Base-by-base conservation (phyloP, 495 filamentous ascomycete species). In the Lentithecium fluviatile region DNA sequence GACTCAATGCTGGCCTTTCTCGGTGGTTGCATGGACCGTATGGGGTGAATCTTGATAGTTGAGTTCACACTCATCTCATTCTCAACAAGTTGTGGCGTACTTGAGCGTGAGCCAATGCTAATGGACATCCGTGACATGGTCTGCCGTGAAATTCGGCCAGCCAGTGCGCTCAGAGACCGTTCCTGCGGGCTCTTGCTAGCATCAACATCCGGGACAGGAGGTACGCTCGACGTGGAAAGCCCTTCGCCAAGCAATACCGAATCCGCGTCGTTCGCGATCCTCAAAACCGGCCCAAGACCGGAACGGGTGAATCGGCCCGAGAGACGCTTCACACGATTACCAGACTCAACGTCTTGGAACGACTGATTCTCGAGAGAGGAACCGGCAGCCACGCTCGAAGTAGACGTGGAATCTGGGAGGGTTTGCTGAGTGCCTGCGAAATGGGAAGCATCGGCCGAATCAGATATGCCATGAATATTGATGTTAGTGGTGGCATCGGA, bases 231-330 rank as follows among this genome's bases (percentile, higher is more conserved):
- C 2, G 37, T 36, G n/a, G 29, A 15, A 15, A 1, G n/a, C 8
- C n/a, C 6, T 17, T 21, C 10, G 10, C 62, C 62, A 12, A 60
- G 37, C 29, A 65, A 15, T 11, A 65, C 24, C 13, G 13, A 17
- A 37, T 65, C 62, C 21, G 62, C 62, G 19, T 60, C 56, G 7
- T 56, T 37, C 12, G 46, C 32, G 36, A 65, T 60, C 19, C 40
- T 65, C 3, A 65, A 26, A n/a, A 60, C 24, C 10, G 62, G 55
- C 20, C 62, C 62, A 13, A 60, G 34, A 17, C 62, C 62, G n/a
- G 29, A 51, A 6, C 46, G n/a, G 23, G 49, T 29, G 11, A 48
- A 49, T 45, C 55, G 56, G 40, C 17, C 24, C 51, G 62, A 65
- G 7, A 60, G 47, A 46, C 54, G 46, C 54, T 58, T 64, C 3